Evolutionary conservation across 805 yeast species (phyloP), one percentile per base, ranked within the genome.

Genomic region (Jamesozyma rosinii): DNA sequence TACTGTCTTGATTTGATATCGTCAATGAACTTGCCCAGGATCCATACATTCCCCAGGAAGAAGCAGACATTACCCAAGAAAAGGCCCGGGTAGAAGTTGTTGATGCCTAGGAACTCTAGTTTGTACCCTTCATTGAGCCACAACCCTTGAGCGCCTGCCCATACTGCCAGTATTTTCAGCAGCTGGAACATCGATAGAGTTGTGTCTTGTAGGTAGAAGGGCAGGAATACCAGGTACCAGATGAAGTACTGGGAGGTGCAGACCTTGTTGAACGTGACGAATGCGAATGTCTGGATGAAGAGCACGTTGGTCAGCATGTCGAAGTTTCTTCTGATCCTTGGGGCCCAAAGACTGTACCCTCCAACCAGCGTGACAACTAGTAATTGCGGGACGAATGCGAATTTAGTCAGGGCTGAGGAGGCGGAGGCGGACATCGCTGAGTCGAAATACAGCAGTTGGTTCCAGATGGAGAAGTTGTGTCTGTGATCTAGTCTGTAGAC

Each of bases 211-310:
- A 87, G 58, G 53, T 68, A 81, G 43, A 84, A 76, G 1, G 98
- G 97, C 35, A 90, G 61, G 50, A 89, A 77, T 13, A 88, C 83
- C 52, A 92, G 65, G 56, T 83, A 92, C 98, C 98, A 92, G 48
- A 90, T 77, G 63, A 92, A 92, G 64, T 92, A 92, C 66, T 92
- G 98, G 1, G 96, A 86, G 0, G 98, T 92, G 55, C 87, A 80
- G 19, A 83, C 92, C 63, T 83, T 83, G 65, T 83, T 83, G 63
- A 75, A 83, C 1, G 85, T 68, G 15, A 83, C 88, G 63, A 83
- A 84, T n/a, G 79, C 70, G 53, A 82, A 74, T 0, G 94, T 83
- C 59, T 84, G 92, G 11, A 88, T 66, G 48, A 90, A 89, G 48
- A 83, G 55, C 2, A 82, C 70, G 38, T 73, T 68, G 18, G 11